Base-by-base conservation (phyloP, 2,329 filamentous ascomycete genomes). In the Amylocarpus encephaloides region DNA sequence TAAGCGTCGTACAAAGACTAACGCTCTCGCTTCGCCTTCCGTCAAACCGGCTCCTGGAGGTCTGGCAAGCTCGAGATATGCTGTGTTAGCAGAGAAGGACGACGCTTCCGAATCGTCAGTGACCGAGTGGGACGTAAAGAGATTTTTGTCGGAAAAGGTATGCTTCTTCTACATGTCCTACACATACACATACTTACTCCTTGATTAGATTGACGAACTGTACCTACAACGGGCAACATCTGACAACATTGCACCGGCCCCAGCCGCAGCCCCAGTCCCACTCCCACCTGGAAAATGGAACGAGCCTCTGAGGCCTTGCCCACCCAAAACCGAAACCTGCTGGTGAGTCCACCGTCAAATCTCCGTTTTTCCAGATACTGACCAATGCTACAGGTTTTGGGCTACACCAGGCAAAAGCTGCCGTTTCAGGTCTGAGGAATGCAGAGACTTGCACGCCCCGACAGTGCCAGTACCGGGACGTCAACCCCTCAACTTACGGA, bases 341-440 rank as follows among this genome's bases (percentile, higher is more conserved):
- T 62, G 56, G 59, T 62, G 49, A 33, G 43, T 19, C 13, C 34
- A 9, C 39, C 6, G 2, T 26, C 10, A n/a, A 33, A 13, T 39
- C 39, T 36, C 16, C 12, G 19, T 11, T 30, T 10, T 9, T 26
- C 3, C 12, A 43, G 11, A 13, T 29, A 13, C 40, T 43, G 29
- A 43, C 18, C 12, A 12, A 30, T 13, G 19, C 11, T 32, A n/a
- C 16, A 57, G 59, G 46, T 55, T 48, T 16, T 59, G 58, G 48
- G 39, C 38, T 12, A 54, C 52, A 1, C 40, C 46, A 4, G 50
- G 50, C 22, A 55, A 54, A 38, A 44, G 36, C 2, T 64, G 62
- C 30, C 59, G 59, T n/a, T 64, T 59, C 50, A 56, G 49, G 0
- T 56, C 54, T 15, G 57, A 57, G 43, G 58, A 62, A 53, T 64